phyloP scores from a whole-genome alignment of 1,139 yeast species.

The Diutina ranongensis region DNA sequence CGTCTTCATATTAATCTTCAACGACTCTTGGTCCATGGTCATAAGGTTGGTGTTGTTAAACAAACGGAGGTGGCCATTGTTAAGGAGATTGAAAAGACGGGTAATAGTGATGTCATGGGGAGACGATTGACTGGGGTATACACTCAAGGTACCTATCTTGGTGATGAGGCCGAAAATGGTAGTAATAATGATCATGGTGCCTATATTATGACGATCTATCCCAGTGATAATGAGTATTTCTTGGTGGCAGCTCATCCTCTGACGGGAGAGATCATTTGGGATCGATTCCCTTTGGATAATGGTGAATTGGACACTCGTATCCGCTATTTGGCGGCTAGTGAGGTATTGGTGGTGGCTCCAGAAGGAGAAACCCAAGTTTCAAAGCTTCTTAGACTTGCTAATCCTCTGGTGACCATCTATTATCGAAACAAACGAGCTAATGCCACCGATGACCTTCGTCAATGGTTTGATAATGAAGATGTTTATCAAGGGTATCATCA shows the following conservation, averaged over 20 bases:
- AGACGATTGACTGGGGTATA: slow-evolving; percentile 63
- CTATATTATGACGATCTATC: slow-evolving; percentile 20
- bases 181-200: slow-evolving; percentile 10
- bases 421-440: not conserved
- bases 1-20: slow-evolving; percentile 67
- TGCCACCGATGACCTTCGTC: not conserved
- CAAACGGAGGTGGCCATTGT: slow-evolving; percentile 77
- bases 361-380: not conserved
- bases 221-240: slow-evolving; percentile 15
- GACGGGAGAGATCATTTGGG: slow-evolving; percentile 70
- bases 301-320: slow-evolving; percentile 64
- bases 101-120: slow-evolving; percentile 39
- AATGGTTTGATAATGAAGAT: not conserved
- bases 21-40: slow-evolving; percentile 47
- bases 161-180: slow-evolving; percentile 31
- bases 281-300: slow-evolving; percentile 47
- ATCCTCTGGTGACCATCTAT: not conserved
- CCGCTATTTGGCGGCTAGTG: slow-evolving; percentile 65
- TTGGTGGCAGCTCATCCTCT: slow-evolving; percentile 64
- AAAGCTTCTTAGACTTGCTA: not conserved
- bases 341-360: slow-evolving; percentile 38
- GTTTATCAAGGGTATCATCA: not conserved
- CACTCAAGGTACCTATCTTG: slow-evolving; percentile 78
- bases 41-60: slow-evolving; percentile 77
- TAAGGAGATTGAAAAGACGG: slow-evolving; percentile 28